phyloP scores from a whole-genome alignment of 805 yeast genomes.

The Starmerella etchellsii region DNA sequence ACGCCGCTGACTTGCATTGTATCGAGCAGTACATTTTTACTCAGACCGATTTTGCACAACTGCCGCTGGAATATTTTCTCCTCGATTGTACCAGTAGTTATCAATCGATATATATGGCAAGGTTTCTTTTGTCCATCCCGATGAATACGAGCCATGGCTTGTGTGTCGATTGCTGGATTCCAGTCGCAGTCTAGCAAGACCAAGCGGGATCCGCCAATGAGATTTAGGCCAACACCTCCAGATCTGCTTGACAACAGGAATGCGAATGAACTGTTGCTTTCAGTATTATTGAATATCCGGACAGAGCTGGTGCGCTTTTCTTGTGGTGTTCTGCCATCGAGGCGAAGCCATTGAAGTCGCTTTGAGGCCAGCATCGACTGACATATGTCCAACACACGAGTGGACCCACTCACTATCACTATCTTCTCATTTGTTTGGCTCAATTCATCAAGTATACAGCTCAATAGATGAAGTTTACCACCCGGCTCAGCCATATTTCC shows the following conservation, averaged over 20 bases:
- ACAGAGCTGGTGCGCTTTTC: constrained; percentile 55
- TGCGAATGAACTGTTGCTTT: constrained; percentile 35
- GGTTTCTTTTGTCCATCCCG: constrained; percentile 81
- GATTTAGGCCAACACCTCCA: constrained; percentile 86
- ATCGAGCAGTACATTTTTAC: constrained; percentile 51
- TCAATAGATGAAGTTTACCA: constrained; percentile 57
- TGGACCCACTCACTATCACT: constrained; percentile 76
- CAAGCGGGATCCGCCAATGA: constrained; percentile 79
- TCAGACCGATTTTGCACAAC: constrained; percentile 64
- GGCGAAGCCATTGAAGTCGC: constrained; percentile 41
- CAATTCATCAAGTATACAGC: constrained; percentile 43
- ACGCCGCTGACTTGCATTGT: constrained; percentile 29
- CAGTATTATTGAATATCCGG: constrained; percentile 46
- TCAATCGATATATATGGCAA: constrained; percentile 66
- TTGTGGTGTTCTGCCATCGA: constrained; percentile 77
- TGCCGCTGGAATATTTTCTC: constrained; percentile 92
- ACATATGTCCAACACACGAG: constrained; percentile 70
- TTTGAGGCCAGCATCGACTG: constrained; percentile 42
- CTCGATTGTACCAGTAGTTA: constrained; percentile 76
- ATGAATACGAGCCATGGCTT: constrained; percentile 91
- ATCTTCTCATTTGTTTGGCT: constrained; percentile 50
- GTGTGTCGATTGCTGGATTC: constrained; percentile 89
- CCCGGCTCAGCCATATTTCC: constrained; percentile 20
- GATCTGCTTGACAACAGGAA: constrained; percentile 78
- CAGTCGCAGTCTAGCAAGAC: constrained; percentile 87